Percentiles rank a stretch among this genome's conserved stretches.
Evolutionary conservation across 1,284 basidiomycete species (phyloP).

Genomic region (Boletus albobrunnescens): DNA sequence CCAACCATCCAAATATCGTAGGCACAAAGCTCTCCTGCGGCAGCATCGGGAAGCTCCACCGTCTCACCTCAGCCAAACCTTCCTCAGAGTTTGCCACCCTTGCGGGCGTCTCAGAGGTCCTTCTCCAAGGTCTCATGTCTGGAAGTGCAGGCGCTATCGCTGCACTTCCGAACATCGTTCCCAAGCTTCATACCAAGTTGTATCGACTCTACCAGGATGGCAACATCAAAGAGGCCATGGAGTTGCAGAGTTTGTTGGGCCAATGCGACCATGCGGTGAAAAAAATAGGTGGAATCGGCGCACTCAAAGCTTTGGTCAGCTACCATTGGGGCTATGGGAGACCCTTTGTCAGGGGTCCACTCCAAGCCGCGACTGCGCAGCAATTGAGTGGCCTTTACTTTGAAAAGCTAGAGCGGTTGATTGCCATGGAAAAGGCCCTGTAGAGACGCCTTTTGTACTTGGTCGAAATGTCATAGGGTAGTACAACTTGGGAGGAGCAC

Average conservation of each 20-base stretch:
- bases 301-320: constrained; percentile 68
- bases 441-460: constrained; percentile 25
- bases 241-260: constrained; percentile 65
- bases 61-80: constrained; percentile 58
- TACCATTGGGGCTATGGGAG: constrained; percentile 67
- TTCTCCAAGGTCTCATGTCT: constrained; percentile 64
- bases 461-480: too few species aligned
- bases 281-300: constrained; percentile 68
- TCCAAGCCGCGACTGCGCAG: constrained; percentile 43
- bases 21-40: constrained; percentile 87
- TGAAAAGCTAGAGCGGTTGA: constrained; percentile 52
- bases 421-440: constrained; percentile 58
- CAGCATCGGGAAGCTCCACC: constrained; percentile 79
- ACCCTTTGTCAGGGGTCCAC: constrained; percentile 54
- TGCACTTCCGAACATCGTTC: constrained; percentile 74
- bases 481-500: too few species aligned
- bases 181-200: constrained; percentile 65
- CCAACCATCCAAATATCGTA: constrained; percentile 83
- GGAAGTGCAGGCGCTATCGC: constrained; percentile 70
- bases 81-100: constrained; percentile 56
- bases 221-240: constrained; percentile 61
- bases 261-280: constrained; percentile 72
- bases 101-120: constrained; percentile 62
- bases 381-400: constrained; percentile 26
- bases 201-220: constrained; percentile 58